Evolutionary conservation across 768 basidiomycete species (phyloP).

Genomic region (Candolleomyces aberdarensis): DNA sequence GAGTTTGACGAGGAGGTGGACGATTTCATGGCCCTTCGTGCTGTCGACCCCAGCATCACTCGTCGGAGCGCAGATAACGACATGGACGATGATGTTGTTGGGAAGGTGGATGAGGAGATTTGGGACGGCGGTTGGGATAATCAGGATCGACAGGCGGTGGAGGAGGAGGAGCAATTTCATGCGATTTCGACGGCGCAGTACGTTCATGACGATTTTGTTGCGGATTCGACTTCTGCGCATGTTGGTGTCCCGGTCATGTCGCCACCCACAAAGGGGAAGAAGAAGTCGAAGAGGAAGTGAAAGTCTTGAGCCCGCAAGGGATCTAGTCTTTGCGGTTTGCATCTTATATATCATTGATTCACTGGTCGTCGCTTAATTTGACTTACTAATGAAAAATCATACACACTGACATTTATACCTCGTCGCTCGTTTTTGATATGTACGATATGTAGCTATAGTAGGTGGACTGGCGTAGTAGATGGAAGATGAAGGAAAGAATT

Average conservation of each 20-base stretch:
- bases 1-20: conserved; percentile 72
- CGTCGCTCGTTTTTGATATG: too few relatives aligned
- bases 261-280: background rate
- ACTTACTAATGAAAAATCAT: too few relatives aligned
- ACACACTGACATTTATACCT: too few relatives aligned
- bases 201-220: background rate
- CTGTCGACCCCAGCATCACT: conserved; percentile 17
- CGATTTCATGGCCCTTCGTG: conserved; percentile 37
- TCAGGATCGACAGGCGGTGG: conserved; percentile 43
- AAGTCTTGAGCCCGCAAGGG: background rate
- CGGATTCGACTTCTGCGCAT: background rate
- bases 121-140: conserved; percentile 43
- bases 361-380: too few relatives aligned
- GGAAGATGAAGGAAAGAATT: too few relatives aligned
- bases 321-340: too few relatives aligned
- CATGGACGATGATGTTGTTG: conserved; percentile 33
- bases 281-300: background rate
- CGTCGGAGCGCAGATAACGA: conserved; percentile 19
- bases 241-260: background rate
- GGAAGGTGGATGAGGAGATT: conserved; percentile 24
- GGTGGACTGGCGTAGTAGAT: too few relatives aligned
- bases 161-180: conserved; percentile 51
- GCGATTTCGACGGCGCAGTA: conserved; percentile 33
- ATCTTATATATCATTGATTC: too few relatives aligned
- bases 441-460: too few relatives aligned